Evolutionary conservation across 1,284 basidiomycete genomes (phyloP).

Genomic region (Amylostereum areolatum): DNA sequence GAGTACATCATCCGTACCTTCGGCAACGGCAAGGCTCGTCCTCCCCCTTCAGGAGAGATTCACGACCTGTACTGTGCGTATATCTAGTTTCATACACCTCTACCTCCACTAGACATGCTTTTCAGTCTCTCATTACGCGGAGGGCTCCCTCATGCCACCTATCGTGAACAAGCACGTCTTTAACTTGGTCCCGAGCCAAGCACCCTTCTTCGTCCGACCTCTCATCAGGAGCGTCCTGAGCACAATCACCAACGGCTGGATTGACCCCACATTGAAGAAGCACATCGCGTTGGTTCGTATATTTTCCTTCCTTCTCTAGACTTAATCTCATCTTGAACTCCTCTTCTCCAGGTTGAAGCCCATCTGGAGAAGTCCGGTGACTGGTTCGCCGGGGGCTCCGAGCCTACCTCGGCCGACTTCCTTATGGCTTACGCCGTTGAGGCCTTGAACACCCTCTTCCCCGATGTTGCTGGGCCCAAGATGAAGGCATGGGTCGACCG

Average conservation of each 20-base stretch:
- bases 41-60: constrained; percentile 10
- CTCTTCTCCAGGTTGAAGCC: constrained; percentile 15
- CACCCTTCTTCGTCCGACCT: constrained; percentile 28
- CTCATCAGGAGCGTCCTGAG: constrained; percentile 19
- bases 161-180: constrained; percentile 27
- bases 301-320: background rate
- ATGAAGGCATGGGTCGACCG: constrained; percentile 23
- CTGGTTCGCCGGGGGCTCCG: constrained; percentile 32
- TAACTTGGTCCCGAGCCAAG: constrained; percentile 19
- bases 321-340: background rate
- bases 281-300: constrained; percentile 20
- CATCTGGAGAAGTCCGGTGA: constrained; percentile 19
- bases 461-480: constrained; percentile 19
- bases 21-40: constrained; percentile 11
- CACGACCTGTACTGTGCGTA: constrained; percentile 29
- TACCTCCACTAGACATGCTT: background rate
- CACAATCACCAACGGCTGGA: constrained; percentile 12
- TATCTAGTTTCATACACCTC: background rate
- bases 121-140: constrained; percentile 31
- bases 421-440: constrained; percentile 33
- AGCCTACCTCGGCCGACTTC: constrained; percentile 34
- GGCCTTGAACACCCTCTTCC: constrained; percentile 9
- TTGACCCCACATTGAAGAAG: constrained; percentile 19
- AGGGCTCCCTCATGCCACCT: constrained; percentile 34
- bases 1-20: constrained; percentile 34